A percentile compares a stretch with the other conserved stretches of the same genome.
phyloP scores from a whole-genome alignment of 805 yeast genomes.

The Peterozyma toletana region DNA sequence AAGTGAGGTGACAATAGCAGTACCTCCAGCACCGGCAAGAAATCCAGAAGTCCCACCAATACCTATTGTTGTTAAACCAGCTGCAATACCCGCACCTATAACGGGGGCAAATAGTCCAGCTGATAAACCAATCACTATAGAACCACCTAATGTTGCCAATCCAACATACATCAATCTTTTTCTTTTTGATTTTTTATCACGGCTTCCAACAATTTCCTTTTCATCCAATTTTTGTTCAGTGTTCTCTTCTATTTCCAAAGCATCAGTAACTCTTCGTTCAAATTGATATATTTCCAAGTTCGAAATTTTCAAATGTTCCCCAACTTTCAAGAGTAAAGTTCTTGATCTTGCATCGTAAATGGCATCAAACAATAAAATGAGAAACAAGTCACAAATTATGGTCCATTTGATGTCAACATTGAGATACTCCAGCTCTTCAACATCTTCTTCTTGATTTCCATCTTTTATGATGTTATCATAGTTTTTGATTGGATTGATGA shows the following conservation, averaged over 20 bases:
- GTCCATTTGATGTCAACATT: constrained; percentile 90
- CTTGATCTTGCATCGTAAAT: constrained; percentile 87
- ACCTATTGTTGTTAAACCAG: constrained; percentile 93
- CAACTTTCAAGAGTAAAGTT: constrained; percentile 65
- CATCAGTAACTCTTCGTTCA: constrained; percentile 84
- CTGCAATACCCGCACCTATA: constrained; percentile 97
- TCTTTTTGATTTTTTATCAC: constrained; percentile 59
- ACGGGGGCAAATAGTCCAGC: constrained; percentile 97
- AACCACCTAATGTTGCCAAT: constrained; percentile 93
- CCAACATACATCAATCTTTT: constrained; percentile 83
- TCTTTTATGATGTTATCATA: constrained; percentile 12
- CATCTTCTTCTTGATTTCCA: constrained; percentile 21
- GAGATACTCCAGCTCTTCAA: constrained; percentile 27
- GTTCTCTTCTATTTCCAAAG: constrained; percentile 80
- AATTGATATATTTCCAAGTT: constrained; percentile 77
- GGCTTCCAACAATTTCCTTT: constrained; percentile 54
- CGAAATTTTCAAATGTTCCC: constrained; percentile 48
- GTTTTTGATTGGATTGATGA: constrained; percentile 42
- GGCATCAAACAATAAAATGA: constrained; percentile 74
- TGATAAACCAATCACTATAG: constrained; percentile 85
- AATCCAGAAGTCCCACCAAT: constrained; percentile 90
- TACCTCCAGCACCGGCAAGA: constrained; percentile 94
- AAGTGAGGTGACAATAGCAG: constrained; percentile 86
- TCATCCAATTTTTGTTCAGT: constrained; percentile 77
- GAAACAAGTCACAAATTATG: constrained; percentile 81